A percentile compares a stretch with the other conserved stretches of the same genome.
Evolutionary conservation across 1,284 basidiomycete species (phyloP).

Genomic region (Microbotryum silenes-acaulis): DNA sequence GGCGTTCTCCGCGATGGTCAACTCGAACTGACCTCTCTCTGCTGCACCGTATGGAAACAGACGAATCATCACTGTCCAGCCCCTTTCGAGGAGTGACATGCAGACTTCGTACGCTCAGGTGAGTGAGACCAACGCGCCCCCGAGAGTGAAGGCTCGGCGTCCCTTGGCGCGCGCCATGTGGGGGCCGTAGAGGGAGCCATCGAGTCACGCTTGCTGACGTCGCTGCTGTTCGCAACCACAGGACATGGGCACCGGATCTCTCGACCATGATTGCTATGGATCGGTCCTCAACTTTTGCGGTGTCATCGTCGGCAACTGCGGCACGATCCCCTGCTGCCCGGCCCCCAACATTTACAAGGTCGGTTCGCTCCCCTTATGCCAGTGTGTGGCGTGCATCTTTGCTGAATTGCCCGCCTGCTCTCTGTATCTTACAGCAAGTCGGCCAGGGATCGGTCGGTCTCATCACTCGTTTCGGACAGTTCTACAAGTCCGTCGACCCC

Average conservation of each 20-base stretch:
- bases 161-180: slow-evolving; percentile 35
- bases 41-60: background rate
- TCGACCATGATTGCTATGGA: slow-evolving; percentile 76
- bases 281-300: slow-evolving; percentile 59
- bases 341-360: slow-evolving; percentile 52
- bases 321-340: slow-evolving; percentile 63
- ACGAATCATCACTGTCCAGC: slow-evolving; percentile 21
- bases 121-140: slow-evolving; percentile 51
- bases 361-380: too few species aligned
- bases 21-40: too few species aligned
- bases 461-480: slow-evolving; percentile 55
- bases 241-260: too few species aligned
- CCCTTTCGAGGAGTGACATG: slow-evolving; percentile 33
- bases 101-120: slow-evolving; percentile 79
- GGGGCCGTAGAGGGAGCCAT: background rate
- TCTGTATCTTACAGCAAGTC: slow-evolving; percentile 46
- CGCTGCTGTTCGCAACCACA: slow-evolving; percentile 39
- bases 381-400: too few species aligned
- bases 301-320: slow-evolving; percentile 44
- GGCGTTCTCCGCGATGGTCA: too few species aligned
- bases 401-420: slow-evolving; percentile 47
- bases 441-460: slow-evolving; percentile 71
- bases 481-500: slow-evolving; percentile 57
- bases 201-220: slow-evolving; percentile 32
- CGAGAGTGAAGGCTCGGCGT: slow-evolving; percentile 41